Evolutionary conservation across 805 yeast species (phyloP).

Genomic region (Candida chauliodis): DNA sequence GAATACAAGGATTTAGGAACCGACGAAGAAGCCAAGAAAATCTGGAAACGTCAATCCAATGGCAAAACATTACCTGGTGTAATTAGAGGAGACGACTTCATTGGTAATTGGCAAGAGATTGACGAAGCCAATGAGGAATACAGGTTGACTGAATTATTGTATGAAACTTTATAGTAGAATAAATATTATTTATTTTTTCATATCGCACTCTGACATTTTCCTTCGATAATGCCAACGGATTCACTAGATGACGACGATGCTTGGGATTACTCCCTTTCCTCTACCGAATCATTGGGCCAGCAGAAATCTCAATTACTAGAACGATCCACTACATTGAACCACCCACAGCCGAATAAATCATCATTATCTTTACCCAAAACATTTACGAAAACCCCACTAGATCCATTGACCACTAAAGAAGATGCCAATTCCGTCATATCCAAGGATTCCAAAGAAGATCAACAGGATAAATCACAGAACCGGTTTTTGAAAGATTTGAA

Average conservation of each 20-base stretch:
- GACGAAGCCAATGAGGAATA: constrained; percentile 85
- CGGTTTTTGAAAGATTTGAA: constrained; percentile 8
- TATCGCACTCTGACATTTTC: too few relatives aligned
- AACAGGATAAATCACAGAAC: background rate
- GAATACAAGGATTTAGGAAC: constrained; percentile 79
- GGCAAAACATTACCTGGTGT: constrained; percentile 83
- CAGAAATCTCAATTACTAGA: background rate
- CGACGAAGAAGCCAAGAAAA: constrained; percentile 76
- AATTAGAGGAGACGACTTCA: constrained; percentile 74
- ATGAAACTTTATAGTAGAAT: constrained; percentile 49
- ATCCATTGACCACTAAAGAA: constrained; percentile 48
- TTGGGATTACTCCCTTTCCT: constrained; percentile 35
- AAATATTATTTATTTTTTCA: background rate
- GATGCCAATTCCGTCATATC: constrained; percentile 42
- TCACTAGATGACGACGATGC: constrained; percentile 31
- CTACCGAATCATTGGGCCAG: constrained; percentile 4
- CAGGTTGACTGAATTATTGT: constrained; percentile 57
- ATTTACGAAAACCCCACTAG: constrained; percentile 46
- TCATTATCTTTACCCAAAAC: constrained; percentile 31
- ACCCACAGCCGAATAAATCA: constrained; percentile 11
- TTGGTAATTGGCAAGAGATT: constrained; percentile 83
- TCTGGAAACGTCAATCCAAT: constrained; percentile 72
- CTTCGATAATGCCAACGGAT: constrained; percentile 1
- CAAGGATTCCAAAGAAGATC: constrained; percentile 7
- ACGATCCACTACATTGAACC: background rate